Percentiles rank a stretch among this genome's conserved stretches.
These are phyloP conservation scores for Rosa chinensis DNA, from an alignment of 306 rosid species.

Conservation along the genomic window DNA sequence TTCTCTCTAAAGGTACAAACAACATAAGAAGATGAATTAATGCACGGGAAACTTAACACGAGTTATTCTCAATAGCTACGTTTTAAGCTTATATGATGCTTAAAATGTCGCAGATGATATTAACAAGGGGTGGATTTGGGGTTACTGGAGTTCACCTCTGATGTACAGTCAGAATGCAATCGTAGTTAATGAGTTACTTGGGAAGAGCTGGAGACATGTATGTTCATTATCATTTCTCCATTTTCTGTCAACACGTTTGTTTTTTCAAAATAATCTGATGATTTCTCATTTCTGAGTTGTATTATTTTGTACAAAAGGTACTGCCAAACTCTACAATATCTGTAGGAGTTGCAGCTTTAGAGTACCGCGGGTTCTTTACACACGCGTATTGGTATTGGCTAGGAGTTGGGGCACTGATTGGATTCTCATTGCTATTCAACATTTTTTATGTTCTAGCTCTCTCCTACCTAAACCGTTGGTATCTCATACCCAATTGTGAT, in stretches of 20 bases:
- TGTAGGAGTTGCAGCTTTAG: conserved; percentile 48
- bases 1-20: conserved; percentile 59
- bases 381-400: conserved; percentile 72
- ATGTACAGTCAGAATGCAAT: conserved; percentile 69
- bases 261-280: background rate
- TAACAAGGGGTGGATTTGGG: conserved; percentile 75
- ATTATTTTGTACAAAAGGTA: conserved; percentile 32
- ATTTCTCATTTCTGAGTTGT: background rate
- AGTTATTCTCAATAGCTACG: background rate
- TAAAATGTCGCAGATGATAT: conserved; percentile 37
- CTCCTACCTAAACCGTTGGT: conserved; percentile 50
- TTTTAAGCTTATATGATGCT: conserved; percentile 9
- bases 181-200: conserved; percentile 67
- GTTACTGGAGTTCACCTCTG: conserved; percentile 72
- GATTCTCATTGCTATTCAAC: conserved; percentile 50
- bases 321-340: conserved; percentile 36
- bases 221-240: background rate
- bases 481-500: conserved; percentile 8
- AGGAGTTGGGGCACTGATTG: conserved; percentile 59
- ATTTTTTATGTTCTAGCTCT: conserved; percentile 44
- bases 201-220: conserved; percentile 65
- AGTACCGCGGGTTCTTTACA: conserved; percentile 53
- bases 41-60: background rate
- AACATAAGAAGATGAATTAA: background rate
- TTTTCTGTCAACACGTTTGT: background rate